phyloP scores from a whole-genome alignment of 116 monocot genomes.

The Phalaenopsis hybrid region DNA sequence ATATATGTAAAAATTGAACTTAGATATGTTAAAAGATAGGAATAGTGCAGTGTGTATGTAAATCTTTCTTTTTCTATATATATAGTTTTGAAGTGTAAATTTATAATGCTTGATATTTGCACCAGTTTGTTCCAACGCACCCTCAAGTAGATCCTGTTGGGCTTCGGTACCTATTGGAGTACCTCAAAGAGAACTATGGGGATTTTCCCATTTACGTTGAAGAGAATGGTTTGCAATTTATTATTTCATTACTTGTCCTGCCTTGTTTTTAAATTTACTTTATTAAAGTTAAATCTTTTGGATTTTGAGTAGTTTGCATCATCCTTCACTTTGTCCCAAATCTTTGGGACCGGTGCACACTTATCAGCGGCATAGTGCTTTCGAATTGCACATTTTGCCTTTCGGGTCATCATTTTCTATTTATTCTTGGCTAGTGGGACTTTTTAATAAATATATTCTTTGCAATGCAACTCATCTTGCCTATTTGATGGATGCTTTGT shows the following conservation, averaged over 20 bases:
- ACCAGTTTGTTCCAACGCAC: constrained; percentile 26
- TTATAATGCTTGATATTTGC: neutral
- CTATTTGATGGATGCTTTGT: too few species aligned
- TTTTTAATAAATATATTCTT: too few species aligned
- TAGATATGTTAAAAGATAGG: too few species aligned
- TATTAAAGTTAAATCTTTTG: neutral
- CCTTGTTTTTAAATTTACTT: neutral
- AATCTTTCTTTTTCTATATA: too few species aligned
- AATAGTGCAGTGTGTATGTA: too few species aligned
- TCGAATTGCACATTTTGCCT: too few species aligned
- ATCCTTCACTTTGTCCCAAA: neutral
- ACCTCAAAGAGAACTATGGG: constrained; percentile 31
- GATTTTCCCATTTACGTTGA: constrained; percentile 47
- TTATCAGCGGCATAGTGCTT: too few species aligned
- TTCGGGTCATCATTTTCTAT: too few species aligned
- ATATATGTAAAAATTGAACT: too few species aligned
- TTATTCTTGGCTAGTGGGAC: too few species aligned
- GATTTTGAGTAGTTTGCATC: neutral
- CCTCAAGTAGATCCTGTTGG: constrained; percentile 27
- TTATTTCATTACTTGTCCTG: neutral
- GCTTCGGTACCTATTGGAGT: constrained; percentile 34
- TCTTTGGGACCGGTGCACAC: too few species aligned
- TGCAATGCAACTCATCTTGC: too few species aligned
- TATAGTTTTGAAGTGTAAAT: neutral
- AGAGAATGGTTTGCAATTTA: constrained; percentile 51